A percentile compares a stretch with the other conserved stretches of the same genome.
Evolutionary conservation across 164 flowering plant species (phyloP).

Genomic region (Hamamelis virginiana): DNA sequence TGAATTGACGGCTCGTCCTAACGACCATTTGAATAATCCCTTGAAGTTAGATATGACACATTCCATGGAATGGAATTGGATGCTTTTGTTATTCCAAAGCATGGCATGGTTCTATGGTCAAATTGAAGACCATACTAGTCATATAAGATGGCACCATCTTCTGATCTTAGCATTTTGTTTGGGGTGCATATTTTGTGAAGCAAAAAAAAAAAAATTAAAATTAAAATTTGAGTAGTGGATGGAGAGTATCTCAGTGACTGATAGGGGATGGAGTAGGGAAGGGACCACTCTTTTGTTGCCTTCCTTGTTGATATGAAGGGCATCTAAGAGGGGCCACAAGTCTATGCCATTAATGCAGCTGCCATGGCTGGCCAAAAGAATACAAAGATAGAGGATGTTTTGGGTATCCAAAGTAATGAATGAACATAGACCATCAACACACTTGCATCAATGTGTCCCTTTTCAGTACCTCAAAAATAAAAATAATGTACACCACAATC

Average conservation of each 20-base stretch:
- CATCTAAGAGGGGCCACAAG: constrained; percentile 8
- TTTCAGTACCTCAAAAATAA: background rate
- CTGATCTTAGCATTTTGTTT: background rate
- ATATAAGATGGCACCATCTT: background rate
- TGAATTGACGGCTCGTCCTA: too few relatives aligned
- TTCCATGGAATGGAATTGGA: too few relatives aligned
- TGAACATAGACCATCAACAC: background rate
- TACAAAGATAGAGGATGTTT: constrained; percentile 22
- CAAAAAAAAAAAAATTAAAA: too few relatives aligned
- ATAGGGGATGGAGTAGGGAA: background rate
- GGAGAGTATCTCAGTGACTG: constrained; percentile 3
- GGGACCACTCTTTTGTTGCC: constrained; percentile 1
- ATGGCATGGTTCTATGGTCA: background rate
- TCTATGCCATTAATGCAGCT: constrained; percentile 14
- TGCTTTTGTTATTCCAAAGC: too few relatives aligned
- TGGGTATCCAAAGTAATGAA: constrained; percentile 24
- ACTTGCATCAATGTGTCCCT: background rate
- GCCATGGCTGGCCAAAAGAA: constrained; percentile 23
- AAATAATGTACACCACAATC: background rate
- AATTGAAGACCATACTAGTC: background rate
- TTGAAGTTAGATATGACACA: too few relatives aligned
- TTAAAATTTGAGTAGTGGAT: background rate
- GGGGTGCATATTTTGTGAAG: background rate
- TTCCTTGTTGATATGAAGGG: constrained; percentile 1
- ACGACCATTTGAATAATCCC: too few relatives aligned